Conservation (phyloP, 805 yeast genomes). For the Blastobotrys terrestris region DNA sequence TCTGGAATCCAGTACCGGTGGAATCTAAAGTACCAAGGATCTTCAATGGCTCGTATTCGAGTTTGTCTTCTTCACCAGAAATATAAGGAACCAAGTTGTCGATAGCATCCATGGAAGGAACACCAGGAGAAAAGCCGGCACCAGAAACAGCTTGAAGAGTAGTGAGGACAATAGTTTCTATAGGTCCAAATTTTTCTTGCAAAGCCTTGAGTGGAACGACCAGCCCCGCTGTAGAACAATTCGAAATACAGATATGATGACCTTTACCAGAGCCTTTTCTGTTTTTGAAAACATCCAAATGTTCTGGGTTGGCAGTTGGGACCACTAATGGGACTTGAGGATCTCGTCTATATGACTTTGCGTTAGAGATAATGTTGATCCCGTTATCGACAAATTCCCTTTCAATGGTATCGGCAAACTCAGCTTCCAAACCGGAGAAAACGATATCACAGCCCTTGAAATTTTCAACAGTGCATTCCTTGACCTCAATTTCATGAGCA, state of each 20-base stretch:
- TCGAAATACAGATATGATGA: constrained; percentile 87
- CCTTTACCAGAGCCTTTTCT: constrained; percentile 56
- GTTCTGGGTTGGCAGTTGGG: constrained; percentile 92
- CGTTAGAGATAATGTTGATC: constrained; percentile 82
- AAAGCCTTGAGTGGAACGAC: constrained; percentile 97
- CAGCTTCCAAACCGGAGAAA: constrained; percentile 91
- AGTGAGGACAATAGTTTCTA: constrained; percentile 78
- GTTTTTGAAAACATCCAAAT: constrained; percentile 66
- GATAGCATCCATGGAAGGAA: constrained; percentile 86
- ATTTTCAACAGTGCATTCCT: constrained; percentile 67
- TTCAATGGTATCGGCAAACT: constrained; percentile 89
- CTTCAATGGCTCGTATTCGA: constrained; percentile 97
- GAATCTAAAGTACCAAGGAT: constrained; percentile 54
- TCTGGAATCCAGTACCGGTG: constrained; percentile 43
- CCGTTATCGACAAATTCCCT: constrained; percentile 77
- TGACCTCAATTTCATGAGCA: constrained; percentile 58
- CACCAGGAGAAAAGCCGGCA: constrained; percentile 98
- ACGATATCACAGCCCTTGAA: constrained; percentile 91
- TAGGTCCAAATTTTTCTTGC: constrained; percentile 83
- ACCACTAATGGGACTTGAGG: constrained; percentile 86
- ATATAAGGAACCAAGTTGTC: constrained; percentile 95
- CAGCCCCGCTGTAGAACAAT: constrained; percentile 97
- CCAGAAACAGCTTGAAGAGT: constrained; percentile 98
- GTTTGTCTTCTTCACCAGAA: constrained; percentile 95
- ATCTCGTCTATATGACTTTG: constrained; percentile 90